Evolutionary conservation across 371 early-diverging fungal genomes (phyloP).

Genomic region (Mortierella polycephala): DNA sequence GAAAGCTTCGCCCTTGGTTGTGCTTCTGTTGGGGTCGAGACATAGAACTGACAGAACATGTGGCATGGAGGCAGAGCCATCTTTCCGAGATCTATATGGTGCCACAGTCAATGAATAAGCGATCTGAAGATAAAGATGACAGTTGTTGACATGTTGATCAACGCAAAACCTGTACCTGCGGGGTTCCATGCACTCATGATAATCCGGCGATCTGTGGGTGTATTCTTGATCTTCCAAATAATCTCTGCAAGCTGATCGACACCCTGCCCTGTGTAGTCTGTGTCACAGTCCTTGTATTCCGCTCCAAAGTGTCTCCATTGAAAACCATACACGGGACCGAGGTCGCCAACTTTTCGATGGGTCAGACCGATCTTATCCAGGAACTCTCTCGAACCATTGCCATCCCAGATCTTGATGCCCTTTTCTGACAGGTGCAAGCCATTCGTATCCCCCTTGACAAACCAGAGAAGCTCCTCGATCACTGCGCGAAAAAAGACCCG

Average conservation of each 20-base stretch:
- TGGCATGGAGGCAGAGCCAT: constrained; percentile 99
- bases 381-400: constrained; percentile 94
- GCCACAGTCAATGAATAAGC: too few relatives aligned
- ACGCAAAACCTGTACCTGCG: constrained; percentile 65
- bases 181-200: constrained; percentile 99
- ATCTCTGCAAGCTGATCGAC: constrained; percentile 95
- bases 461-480: constrained; percentile 98
- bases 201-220: constrained; percentile 94
- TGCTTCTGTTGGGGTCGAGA: constrained; percentile 69
- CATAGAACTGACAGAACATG: constrained; percentile 94
- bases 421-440: constrained; percentile 83
- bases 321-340: constrained; percentile 99
- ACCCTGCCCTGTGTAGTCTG: constrained; percentile 94
- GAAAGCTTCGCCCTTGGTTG: constrained; percentile 73
- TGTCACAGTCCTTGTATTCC: constrained; percentile 86
- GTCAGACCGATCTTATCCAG: constrained; percentile 88
- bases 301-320: constrained; percentile 99
- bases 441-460: constrained; percentile 95
- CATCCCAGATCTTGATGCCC: constrained; percentile 98
- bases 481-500: constrained; percentile 93
- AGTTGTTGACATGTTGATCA: too few relatives aligned
- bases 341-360: constrained; percentile 90
- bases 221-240: constrained; percentile 86
- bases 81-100: constrained; percentile 64
- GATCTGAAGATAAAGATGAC: too few relatives aligned